phyloP scores from a whole-genome alignment of 352 stramenopile species.

The Globisporangium recalcitrans region DNA sequence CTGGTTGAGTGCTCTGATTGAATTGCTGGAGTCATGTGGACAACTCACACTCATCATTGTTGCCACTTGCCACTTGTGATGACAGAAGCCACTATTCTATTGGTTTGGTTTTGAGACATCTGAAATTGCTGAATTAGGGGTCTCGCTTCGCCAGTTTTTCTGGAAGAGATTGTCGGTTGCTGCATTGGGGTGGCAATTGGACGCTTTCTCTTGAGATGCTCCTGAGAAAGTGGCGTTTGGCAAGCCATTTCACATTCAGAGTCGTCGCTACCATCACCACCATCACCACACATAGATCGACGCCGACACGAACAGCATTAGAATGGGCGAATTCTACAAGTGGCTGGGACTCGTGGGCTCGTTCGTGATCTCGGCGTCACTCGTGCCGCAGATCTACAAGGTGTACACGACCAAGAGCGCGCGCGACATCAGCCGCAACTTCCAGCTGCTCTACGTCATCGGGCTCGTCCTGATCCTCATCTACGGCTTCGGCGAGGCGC shows the following conservation, averaged over 20 bases:
- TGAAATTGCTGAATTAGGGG: neutral
- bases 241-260: neutral
- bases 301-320: too few species aligned
- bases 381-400: slow-evolving; percentile 36
- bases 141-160: neutral
- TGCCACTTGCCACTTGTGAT: neutral
- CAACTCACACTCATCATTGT: neutral
- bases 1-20: neutral
- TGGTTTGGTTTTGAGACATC: neutral
- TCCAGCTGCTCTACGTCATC: slow-evolving; percentile 32
- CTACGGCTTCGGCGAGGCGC: slow-evolving; percentile 32
- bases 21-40: neutral
- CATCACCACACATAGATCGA: too few species aligned
- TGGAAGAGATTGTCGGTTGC: neutral
- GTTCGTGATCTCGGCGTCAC: slow-evolving; percentile 30
- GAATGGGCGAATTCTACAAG: slow-evolving; percentile 25
- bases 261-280: too few species aligned
- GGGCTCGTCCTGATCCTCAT: slow-evolving; percentile 29
- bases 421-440: slow-evolving; percentile 35
- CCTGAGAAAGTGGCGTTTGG: neutral
- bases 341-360: slow-evolving; percentile 32
- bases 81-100: neutral
- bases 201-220: neutral
- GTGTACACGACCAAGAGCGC: slow-evolving; percentile 37
- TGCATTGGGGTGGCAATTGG: neutral